Conservation (phyloP, 139 green algal species). For the Deuterostichococcus epilithicus region DNA sequence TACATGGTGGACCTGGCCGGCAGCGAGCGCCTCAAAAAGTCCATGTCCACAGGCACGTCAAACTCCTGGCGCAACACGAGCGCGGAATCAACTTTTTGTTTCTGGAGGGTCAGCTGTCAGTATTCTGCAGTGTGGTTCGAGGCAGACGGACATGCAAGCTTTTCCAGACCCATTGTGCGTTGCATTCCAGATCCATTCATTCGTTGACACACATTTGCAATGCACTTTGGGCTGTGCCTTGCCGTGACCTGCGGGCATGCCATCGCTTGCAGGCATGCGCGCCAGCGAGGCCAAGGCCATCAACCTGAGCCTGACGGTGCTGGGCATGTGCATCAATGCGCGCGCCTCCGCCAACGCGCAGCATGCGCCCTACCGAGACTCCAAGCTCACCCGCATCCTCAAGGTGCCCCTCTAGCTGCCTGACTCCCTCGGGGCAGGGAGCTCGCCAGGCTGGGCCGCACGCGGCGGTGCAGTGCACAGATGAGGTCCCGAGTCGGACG, state of each 20-base stretch:
- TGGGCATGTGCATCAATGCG: conserved; percentile 66
- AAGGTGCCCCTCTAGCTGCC: conserved; percentile 31
- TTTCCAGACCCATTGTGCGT: too few relatives aligned
- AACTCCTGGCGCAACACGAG: too few relatives aligned
- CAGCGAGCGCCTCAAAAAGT: conserved; percentile 89
- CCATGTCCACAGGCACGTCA: conserved; percentile 52
- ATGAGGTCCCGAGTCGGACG: too few relatives aligned
- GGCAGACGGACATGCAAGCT: too few relatives aligned
- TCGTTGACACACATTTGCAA: too few relatives aligned
- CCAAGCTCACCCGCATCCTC: conserved; percentile 77
- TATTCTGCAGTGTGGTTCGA: too few relatives aligned
- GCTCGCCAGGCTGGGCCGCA: too few relatives aligned
- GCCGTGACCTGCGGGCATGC: not conserved
- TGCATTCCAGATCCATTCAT: not conserved
- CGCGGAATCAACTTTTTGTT: not conserved
- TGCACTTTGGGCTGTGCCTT: not conserved
- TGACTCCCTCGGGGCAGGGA: too few relatives aligned
- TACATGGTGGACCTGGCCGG: conserved; percentile 95
- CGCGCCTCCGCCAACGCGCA: conserved; percentile 36
- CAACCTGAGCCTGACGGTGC: conserved; percentile 70
- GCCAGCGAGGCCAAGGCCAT: conserved; percentile 71
- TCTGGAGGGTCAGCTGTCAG: too few relatives aligned
- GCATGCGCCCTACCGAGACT: conserved; percentile 76
- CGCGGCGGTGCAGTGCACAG: too few relatives aligned
- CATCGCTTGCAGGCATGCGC: conserved; percentile 29